Conservation (phyloP, 306 rosid genomes). For the Trifolium fragiferum region DNA sequence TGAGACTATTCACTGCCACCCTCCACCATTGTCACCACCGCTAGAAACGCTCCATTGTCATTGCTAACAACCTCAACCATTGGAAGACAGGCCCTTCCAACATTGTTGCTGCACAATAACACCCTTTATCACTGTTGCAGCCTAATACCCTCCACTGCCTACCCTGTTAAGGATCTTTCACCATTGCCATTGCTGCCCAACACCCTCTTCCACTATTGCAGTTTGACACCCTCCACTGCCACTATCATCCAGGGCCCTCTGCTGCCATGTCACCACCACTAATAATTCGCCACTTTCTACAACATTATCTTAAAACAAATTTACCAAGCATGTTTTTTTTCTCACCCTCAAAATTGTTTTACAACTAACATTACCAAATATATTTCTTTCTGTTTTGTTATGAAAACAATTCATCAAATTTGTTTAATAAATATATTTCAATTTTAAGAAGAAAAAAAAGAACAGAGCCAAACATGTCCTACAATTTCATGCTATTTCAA, state of each 20-base stretch:
- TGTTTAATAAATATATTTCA: neutral
- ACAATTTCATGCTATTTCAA: slow-evolving; percentile 20
- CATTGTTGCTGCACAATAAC: neutral
- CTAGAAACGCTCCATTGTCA: neutral
- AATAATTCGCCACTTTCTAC: neutral
- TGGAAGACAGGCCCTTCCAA: neutral
- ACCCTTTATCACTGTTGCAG: neutral
- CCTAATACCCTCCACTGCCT: neutral
- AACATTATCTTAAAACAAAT: neutral
- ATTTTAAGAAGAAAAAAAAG: neutral
- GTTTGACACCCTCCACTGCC: neutral
- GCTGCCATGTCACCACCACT: neutral
- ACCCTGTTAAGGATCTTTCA: neutral
- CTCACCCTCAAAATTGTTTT: neutral
- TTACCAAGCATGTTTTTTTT: neutral
- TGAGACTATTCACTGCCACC: neutral
- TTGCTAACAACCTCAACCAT: neutral
- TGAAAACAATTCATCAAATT: neutral
- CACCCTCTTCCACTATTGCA: neutral
- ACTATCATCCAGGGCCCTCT: neutral
- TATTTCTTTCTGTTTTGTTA: neutral
- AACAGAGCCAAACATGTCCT: neutral
- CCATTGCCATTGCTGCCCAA: neutral
- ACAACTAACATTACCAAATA: neutral
- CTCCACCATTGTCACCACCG: neutral